A percentile compares a stretch with the other conserved stretches of the same genome.
Conservation (phyloP, 352 stramenopile genomes). For the Pythium brachiatum region DNA sequence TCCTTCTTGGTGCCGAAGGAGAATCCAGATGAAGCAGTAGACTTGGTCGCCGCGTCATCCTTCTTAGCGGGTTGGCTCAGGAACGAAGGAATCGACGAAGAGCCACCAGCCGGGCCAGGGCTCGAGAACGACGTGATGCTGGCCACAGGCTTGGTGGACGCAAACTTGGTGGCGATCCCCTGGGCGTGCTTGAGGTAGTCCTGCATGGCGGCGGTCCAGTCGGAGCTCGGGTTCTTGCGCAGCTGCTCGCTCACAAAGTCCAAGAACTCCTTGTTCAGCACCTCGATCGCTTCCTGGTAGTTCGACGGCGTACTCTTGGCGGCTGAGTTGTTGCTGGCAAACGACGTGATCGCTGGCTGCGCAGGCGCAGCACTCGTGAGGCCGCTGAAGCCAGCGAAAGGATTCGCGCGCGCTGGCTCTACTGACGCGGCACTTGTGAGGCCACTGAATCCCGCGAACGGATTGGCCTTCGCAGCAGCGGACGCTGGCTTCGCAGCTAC, state of each 20-base stretch:
- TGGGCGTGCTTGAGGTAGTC: slow-evolving; percentile 75
- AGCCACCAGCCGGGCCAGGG: neutral
- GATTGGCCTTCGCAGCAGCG: slow-evolving; percentile 34
- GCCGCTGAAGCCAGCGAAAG: slow-evolving; percentile 34
- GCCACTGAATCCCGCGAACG: slow-evolving; percentile 67
- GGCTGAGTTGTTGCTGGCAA: neutral
- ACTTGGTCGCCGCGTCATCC: slow-evolving; percentile 5
- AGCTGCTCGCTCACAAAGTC: slow-evolving; percentile 64
- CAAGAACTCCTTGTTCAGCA: slow-evolving; percentile 81
- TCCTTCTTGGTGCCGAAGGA: slow-evolving; percentile 22
- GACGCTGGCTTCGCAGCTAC: neutral
- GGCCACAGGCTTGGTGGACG: slow-evolving; percentile 54
- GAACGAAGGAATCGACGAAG: slow-evolving; percentile 19
- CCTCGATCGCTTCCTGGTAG: slow-evolving; percentile 78
- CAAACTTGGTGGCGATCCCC: slow-evolving; percentile 59
- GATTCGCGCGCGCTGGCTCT: slow-evolving; percentile 18
- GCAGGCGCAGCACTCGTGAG: slow-evolving; percentile 15
- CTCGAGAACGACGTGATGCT: slow-evolving; percentile 15
- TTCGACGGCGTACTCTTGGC: slow-evolving; percentile 19
- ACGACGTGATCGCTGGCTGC: neutral
- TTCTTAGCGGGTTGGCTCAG: slow-evolving; percentile 6
- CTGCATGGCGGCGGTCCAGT: slow-evolving; percentile 62
- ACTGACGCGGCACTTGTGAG: slow-evolving; percentile 30
- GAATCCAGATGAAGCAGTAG: slow-evolving; percentile 21
- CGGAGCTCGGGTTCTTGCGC: slow-evolving; percentile 61